Conservation (phyloP, 1,284 basidiomycete genomes). For the Mycosarcoma maydis region DNA sequence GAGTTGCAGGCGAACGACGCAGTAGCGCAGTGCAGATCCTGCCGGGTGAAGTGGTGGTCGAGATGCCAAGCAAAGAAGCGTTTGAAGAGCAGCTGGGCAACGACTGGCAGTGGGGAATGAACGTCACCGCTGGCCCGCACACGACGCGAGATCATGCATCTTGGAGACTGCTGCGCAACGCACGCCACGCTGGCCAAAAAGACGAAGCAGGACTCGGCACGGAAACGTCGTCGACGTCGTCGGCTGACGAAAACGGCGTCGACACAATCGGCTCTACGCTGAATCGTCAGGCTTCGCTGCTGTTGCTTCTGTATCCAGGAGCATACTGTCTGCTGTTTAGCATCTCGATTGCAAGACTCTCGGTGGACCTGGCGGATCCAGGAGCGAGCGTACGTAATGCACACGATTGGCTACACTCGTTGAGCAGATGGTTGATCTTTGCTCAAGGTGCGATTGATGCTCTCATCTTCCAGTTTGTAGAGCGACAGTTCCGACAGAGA, state of each 20-base stretch:
- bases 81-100: slow-evolving; percentile 42
- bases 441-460: slow-evolving; percentile 60
- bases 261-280: slow-evolving; percentile 56
- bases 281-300: slow-evolving; percentile 54
- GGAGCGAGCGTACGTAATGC: slow-evolving; percentile 8
- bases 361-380: slow-evolving; percentile 46
- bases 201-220: slow-evolving; percentile 23
- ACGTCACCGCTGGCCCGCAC: slow-evolving; percentile 28
- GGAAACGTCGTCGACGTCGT: slow-evolving; percentile 27
- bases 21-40: slow-evolving; percentile 37
- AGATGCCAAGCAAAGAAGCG: slow-evolving; percentile 45
- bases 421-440: slow-evolving; percentile 56
- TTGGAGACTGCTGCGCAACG: too few species aligned
- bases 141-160: too few species aligned
- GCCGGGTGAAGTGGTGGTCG: slow-evolving; percentile 33
- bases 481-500: slow-evolving; percentile 50
- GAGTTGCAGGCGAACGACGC: slow-evolving; percentile 5
- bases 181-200: too few species aligned
- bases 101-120: slow-evolving; percentile 58
- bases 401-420: slow-evolving; percentile 43
- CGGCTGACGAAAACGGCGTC: slow-evolving; percentile 48
- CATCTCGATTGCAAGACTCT: slow-evolving; percentile 51
- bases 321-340: slow-evolving; percentile 56
- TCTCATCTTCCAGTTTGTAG: slow-evolving; percentile 60
- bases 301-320: slow-evolving; percentile 55